Conservation (phyloP, 2,329 filamentous ascomycete genomes). For the Metarhizium album region DNA sequence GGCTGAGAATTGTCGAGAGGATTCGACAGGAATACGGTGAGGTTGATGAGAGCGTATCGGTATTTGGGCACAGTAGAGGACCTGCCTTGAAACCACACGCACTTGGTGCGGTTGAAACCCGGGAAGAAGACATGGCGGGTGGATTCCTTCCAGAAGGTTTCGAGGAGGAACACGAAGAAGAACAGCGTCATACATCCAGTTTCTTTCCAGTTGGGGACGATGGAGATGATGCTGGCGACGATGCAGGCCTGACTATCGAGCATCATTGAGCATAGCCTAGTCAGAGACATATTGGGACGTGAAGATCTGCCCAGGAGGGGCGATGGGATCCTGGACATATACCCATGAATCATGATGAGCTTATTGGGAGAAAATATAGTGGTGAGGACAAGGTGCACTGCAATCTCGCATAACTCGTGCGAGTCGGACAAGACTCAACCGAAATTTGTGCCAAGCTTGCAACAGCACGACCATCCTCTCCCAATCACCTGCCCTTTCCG, state of each 20-base stretch:
- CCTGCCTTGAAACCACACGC: conserved; percentile 8
- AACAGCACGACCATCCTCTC: background rate
- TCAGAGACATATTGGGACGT: background rate
- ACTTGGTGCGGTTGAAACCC: conserved; percentile 12
- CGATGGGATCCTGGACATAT: background rate
- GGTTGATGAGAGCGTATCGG: conserved; percentile 39
- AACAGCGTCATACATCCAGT: conserved; percentile 26
- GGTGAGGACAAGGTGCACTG: background rate
- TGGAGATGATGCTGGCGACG: conserved; percentile 26
- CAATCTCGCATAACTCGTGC: background rate
- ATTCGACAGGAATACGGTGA: conserved; percentile 68
- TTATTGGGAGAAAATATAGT: background rate
- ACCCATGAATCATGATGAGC: background rate
- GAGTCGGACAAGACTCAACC: background rate
- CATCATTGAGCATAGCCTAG: conserved; percentile 9
- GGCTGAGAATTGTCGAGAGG: conserved; percentile 69
- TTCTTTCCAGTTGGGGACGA: conserved; percentile 39
- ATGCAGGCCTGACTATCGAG: conserved; percentile 24
- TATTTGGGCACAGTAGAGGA: conserved; percentile 39
- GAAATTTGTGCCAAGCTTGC: too few species aligned
- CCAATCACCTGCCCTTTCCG: conserved; percentile 28
- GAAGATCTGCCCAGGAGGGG: background rate
- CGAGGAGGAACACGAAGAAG: conserved; percentile 34
- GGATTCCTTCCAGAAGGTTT: conserved; percentile 51
- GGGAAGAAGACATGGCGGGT: conserved; percentile 44